Percentiles rank a stretch among this genome's conserved stretches.
Conservation (phyloP, 257 asterid genomes). For the Craterostigma plantagineum region DNA sequence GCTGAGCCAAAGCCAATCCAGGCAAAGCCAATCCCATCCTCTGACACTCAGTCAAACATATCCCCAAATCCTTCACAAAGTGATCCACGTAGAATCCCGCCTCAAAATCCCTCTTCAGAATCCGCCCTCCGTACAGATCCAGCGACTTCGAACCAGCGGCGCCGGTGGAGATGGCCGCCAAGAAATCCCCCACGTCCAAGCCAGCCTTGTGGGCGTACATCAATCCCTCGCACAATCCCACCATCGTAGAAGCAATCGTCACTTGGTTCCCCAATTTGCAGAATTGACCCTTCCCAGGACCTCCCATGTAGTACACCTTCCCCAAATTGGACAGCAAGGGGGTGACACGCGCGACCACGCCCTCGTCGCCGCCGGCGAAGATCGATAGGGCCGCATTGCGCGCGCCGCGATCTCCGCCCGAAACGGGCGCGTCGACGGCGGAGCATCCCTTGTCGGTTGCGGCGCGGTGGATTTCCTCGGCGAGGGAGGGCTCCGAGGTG, state of each 20-base stretch:
- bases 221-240: slow-evolving; percentile 79
- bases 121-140: slow-evolving; percentile 68
- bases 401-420: slow-evolving; percentile 90
- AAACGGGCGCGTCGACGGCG: slow-evolving; percentile 75
- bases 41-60: slow-evolving; percentile 83
- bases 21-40: slow-evolving; percentile 80
- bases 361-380: slow-evolving; percentile 72
- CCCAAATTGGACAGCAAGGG: slow-evolving; percentile 51
- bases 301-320: slow-evolving; percentile 71
- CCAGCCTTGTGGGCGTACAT: slow-evolving; percentile 72
- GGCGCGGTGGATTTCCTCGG: slow-evolving; percentile 54
- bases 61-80: slow-evolving; percentile 92
- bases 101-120: slow-evolving; percentile 55
- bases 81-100: slow-evolving; percentile 91
- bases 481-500: slow-evolving; percentile 83
- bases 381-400: slow-evolving; percentile 65
- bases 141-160: slow-evolving; percentile 88
- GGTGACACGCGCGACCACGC: slow-evolving; percentile 20
- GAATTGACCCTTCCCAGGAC: slow-evolving; percentile 83
- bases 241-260: slow-evolving; percentile 62
- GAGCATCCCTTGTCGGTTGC: slow-evolving; percentile 39
- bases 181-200: slow-evolving; percentile 26
- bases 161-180: slow-evolving; percentile 62
- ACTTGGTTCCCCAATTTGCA: slow-evolving; percentile 74
- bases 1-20: slow-evolving; percentile 82